Conservation (phyloP, 2,329 filamentous ascomycete genomes). For the Nothophoma quercina region DNA sequence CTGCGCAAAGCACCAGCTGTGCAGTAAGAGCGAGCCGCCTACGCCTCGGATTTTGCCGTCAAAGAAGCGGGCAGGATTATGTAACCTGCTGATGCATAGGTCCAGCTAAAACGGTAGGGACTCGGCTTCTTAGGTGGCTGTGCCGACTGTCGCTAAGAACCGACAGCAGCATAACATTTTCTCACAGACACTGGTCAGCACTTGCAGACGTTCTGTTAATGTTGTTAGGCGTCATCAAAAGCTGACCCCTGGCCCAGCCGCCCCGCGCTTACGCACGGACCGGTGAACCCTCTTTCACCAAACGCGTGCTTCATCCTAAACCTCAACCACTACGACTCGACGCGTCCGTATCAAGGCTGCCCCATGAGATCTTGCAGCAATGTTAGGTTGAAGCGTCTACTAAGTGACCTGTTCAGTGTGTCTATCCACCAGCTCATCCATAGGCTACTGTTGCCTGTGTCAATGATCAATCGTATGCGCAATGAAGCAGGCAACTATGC, state of each 20-base stretch:
- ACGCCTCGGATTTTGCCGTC: not conserved
- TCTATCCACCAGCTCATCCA: no score
- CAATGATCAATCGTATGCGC: no score
- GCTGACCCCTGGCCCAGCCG: not conserved
- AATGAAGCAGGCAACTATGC: constrained; percentile 2
- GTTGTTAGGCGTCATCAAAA: not conserved
- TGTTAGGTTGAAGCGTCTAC: no score
- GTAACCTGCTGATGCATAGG: not conserved
- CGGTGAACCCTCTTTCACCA: not conserved
- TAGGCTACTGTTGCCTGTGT: no score
- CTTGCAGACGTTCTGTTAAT: not conserved
- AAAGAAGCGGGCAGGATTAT: not conserved
- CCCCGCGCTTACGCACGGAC: constrained; percentile 3
- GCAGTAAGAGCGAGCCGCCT: not conserved
- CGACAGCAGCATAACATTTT: no score
- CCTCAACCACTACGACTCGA: no score
- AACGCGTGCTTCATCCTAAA: not conserved
- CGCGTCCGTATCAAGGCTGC: no score
- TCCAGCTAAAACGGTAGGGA: not conserved
- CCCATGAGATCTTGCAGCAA: no score
- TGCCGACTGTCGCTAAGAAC: no score
- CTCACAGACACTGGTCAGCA: not conserved
- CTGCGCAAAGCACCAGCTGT: not conserved
- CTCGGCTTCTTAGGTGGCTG: not conserved
- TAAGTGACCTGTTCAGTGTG: no score